phyloP scores from a whole-genome alignment of 2,329 filamentous ascomycete genomes.

The Aschersonia sp. region DNA sequence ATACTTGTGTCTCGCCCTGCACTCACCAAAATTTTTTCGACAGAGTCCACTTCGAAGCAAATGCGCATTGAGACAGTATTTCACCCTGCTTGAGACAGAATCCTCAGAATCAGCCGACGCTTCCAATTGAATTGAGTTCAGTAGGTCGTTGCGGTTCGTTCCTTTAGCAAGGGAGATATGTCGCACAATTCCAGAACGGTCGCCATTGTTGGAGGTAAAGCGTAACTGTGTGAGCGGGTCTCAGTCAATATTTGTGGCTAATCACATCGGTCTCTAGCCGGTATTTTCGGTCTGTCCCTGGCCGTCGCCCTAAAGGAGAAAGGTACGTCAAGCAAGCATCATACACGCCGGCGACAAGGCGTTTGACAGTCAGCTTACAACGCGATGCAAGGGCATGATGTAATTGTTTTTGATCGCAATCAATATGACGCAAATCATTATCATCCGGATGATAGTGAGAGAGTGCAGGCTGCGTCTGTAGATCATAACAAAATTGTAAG shows the following conservation, averaged over 20 bases:
- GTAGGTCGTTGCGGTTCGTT: too few species aligned
- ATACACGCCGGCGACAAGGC: not conserved
- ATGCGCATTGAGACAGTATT: too few species aligned
- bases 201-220: slow-evolving; percentile 1
- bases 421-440: slow-evolving; percentile 9
- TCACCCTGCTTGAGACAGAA: too few species aligned
- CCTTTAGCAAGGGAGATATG: not conserved
- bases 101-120: not conserved
- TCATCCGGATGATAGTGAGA: slow-evolving; percentile 5
- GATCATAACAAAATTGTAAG: slow-evolving; percentile 13
- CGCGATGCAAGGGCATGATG: slow-evolving; percentile 2
- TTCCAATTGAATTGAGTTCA: too few species aligned
- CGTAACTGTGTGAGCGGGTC: not conserved
- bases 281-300: slow-evolving; percentile 11
- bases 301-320: slow-evolving; percentile 9
- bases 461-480: slow-evolving; percentile 10
- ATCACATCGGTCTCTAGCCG: slow-evolving; percentile 5
- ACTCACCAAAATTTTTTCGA: too few species aligned
- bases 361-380: not conserved
- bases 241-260: slow-evolving; percentile 4
- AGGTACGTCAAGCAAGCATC: slow-evolving; percentile 3
- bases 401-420: slow-evolving; percentile 10
- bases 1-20: too few species aligned
- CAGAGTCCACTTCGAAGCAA: too few species aligned
- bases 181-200: slow-evolving; percentile 3